phyloP scores from a whole-genome alignment of 345 rosid genomes.

The Clarkia xantiana region DNA sequence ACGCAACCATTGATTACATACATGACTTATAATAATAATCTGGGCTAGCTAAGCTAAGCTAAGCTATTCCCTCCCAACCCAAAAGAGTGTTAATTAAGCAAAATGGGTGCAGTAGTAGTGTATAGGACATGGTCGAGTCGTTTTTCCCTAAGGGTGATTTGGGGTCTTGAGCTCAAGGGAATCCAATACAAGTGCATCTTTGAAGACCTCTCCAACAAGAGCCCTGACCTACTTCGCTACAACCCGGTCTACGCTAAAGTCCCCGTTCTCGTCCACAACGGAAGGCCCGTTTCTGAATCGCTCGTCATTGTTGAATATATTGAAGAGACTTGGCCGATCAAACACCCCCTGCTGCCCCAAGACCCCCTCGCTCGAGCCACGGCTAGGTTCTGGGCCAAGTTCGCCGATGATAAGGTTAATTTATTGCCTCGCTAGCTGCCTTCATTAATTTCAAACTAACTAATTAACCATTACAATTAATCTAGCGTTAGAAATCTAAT shows the following conservation, averaged over 20 bases:
- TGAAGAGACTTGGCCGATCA: constrained; percentile 21
- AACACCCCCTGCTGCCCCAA: constrained; percentile 20
- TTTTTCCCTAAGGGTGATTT: constrained; percentile 4
- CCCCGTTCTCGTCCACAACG: constrained; percentile 15
- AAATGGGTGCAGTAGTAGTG: too few relatives aligned
- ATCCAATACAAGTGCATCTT: constrained; percentile 8
- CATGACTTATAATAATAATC: too few relatives aligned
- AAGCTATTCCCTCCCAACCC: too few relatives aligned
- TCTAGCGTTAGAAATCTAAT: too few relatives aligned
- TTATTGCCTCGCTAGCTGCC: not conserved
- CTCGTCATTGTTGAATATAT: constrained; percentile 18
- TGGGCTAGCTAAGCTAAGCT: too few relatives aligned
- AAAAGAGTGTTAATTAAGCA: too few relatives aligned
- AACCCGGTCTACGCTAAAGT: constrained; percentile 10
- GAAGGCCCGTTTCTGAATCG: constrained; percentile 13
- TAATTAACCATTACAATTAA: not conserved
- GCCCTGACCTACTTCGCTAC: constrained; percentile 10
- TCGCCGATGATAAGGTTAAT: constrained; percentile 17
- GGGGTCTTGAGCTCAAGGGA: constrained; percentile 18
- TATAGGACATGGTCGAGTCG: constrained; percentile 8
- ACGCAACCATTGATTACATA: too few relatives aligned
- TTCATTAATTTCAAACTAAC: not conserved
- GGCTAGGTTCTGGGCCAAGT: constrained; percentile 28
- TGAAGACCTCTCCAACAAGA: constrained; percentile 15
- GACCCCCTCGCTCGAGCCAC: constrained; percentile 24